Evolutionary conservation across 1,139 yeast genomes (phyloP), one percentile per base, ranked within the genome.

Genomic region (Meyerozyma smithsonii): DNA sequence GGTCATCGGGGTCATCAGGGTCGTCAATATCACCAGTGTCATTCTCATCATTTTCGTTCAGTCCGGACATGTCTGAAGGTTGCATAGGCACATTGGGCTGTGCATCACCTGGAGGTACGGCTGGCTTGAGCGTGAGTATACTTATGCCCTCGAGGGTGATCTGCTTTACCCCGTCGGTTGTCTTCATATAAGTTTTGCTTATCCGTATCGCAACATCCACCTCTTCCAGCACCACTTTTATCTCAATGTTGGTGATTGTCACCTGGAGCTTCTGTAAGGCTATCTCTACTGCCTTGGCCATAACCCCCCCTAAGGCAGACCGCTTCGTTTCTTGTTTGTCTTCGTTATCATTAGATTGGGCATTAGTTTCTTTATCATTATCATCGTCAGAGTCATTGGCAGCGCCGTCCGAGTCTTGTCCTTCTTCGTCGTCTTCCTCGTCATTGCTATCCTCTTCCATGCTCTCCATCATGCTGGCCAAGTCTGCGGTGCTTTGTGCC

Each of bases 261-360:
- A 83, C 66, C 39, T 66, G 76, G 10, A 85, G 58, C 50, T 83
- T 76, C 50, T 84, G 78, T 11, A 85, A 56, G 0, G 90, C 89
- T 46, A 82, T 68, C 44, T 84, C 92, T 1, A 80, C 84, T 0
- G 89, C 84, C 42, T 64, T 68, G 11, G 77, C 64, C 74, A 83
- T 73, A 43, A 84, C 74, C 3, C 75, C 73, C 36, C 82, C 72
- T 41, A 80, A 57, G 2, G 74, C 63, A 0, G 73, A 63, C 12
- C 34, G 34, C 5, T 18, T 14, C 23, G 10, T 28, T 25, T 8
- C 23, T 14, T 8, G 28, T 26, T 12, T 26, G 23, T 39, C 28
- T 14, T 19, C 12, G n/a, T 40, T 23, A 33, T n/a, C 19, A 12
- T 19, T 38, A 15, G 32, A 3, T 15, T 18, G 28, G 11, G 30